Percentiles rank a stretch among this genome's conserved stretches.
Evolutionary conservation across 2,329 filamentous ascomycete genomes (phyloP).

Genomic region (Alternaria infectoria): DNA sequence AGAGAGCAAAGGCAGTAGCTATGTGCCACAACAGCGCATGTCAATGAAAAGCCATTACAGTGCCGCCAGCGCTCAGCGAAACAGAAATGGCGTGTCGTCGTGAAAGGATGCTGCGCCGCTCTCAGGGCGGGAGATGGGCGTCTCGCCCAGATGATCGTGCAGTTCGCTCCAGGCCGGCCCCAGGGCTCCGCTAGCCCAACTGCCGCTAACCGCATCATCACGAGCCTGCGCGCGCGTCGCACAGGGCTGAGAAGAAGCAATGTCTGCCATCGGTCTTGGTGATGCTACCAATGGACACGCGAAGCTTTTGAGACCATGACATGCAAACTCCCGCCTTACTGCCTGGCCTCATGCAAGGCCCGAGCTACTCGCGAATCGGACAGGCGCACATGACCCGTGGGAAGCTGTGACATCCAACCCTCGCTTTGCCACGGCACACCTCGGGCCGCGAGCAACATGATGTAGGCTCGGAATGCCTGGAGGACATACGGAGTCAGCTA

Average conservation of each 20-base stretch:
- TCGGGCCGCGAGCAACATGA: slow-evolving; percentile 32
- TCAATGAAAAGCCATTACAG: slow-evolving; percentile 6
- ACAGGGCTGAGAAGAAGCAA: slow-evolving; percentile 2
- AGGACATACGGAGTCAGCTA: slow-evolving; percentile 7
- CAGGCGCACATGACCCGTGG: slow-evolving; percentile 33
- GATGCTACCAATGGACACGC: not conserved
- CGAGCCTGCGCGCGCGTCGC: not conserved
- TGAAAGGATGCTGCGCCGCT: slow-evolving; percentile 1
- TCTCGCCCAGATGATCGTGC: slow-evolving; percentile 14
- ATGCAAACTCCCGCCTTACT: not conserved
- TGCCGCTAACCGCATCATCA: slow-evolving; percentile 4
- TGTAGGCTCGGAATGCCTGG: slow-evolving; percentile 2
- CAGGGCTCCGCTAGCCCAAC: not conserved
- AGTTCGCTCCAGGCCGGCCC: not conserved
- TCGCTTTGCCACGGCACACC: slow-evolving; percentile 42
- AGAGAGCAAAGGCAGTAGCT: slow-evolving; percentile 9
- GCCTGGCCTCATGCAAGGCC: slow-evolving; percentile 29
- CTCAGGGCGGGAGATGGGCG: slow-evolving; percentile 11
- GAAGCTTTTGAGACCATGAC: not conserved
- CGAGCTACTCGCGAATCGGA: slow-evolving; percentile 18
- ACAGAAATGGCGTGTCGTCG: not conserved
- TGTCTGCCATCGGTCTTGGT: not conserved
- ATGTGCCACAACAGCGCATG: slow-evolving; percentile 13
- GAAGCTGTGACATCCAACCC: slow-evolving; percentile 19
- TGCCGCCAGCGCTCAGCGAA: not conserved